Evolutionary conservation across 2,329 filamentous ascomycete genomes (phyloP), one percentile per base, ranked within the genome.

Genomic region (Lachnellula subtilissima): DNA sequence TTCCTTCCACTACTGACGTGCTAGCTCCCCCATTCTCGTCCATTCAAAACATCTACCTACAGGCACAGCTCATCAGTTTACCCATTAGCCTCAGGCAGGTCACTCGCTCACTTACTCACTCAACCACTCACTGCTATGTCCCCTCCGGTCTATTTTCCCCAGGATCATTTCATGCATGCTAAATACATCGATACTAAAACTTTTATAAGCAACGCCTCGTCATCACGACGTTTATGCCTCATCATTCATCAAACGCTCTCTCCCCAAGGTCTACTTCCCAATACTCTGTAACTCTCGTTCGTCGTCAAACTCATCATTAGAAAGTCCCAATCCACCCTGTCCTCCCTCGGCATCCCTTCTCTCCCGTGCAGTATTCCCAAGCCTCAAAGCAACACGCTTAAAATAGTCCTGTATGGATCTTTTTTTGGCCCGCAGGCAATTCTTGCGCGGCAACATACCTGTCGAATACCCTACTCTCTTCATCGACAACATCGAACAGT

Each of bases 361-460:
- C 75, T 99, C 94, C 60, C 91, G 82, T 1, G 89, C 91, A 71
- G 97, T 94, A 17, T 78, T 82, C n/a, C 89, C 93, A 19, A 97
- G 75, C 64, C 92, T 83, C 67, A 93, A 72, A 1, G 91, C 91
- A 61, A 99, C 89, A 43, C 94, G 81, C 79, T 96, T 96, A 76
- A 97, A 97, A 75, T 99, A 99, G 72, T 99, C 94, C 57, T 86
- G 82, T 88, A 99, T 97, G 71, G 87, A 91, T 64, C 93, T 82
- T 80, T 95, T 95, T 94, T 17, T 85, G 85, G 42, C 83, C 87
- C 0, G 89, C 74, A 8, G 85, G 79, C 57, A 97, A 73, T 3
- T 84, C 83, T 1, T 86, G 78, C 0, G 85, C 84, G 9, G 82
- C 78, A 76, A 97, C 86, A 73, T 91, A 97, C 74, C 92, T 92